These are phyloP conservation scores for Candida vartiovaarae DNA, from an alignment of 805 yeast genomes.

Conservation along the genomic window DNA sequence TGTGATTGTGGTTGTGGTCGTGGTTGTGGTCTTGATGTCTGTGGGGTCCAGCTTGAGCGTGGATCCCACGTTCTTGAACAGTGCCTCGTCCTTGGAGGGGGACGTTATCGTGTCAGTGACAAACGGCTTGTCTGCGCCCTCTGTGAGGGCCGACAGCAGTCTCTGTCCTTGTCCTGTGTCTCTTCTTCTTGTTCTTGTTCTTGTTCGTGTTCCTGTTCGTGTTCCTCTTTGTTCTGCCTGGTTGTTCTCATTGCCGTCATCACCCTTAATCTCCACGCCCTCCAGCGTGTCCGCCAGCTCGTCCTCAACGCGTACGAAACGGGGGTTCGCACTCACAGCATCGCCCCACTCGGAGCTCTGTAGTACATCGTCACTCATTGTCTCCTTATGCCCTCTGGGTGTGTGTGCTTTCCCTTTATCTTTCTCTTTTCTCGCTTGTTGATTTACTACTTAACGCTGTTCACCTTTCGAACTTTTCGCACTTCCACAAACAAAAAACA, in stretches of 20 bases:
- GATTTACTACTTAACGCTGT: no score
- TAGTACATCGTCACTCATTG: slow-evolving; percentile 33
- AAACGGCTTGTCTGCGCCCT: slow-evolving; percentile 25
- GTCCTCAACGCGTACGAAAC: slow-evolving; percentile 9
- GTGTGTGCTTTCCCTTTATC: not conserved
- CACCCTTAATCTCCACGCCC: not conserved
- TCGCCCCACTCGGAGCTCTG: slow-evolving; percentile 61
- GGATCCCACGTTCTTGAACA: slow-evolving; percentile 25
- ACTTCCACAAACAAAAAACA: no score
- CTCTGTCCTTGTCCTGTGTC: slow-evolving; percentile 3
- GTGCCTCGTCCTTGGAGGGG: slow-evolving; percentile 26
- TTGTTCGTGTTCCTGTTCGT: not conserved
- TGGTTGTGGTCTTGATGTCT: no score
- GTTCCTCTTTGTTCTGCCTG: slow-evolving; percentile 2
- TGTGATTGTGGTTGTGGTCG: no score
- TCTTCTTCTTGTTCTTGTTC: slow-evolving; percentile 1
- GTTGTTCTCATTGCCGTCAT: not conserved
- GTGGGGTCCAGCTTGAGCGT: slow-evolving; percentile 4
- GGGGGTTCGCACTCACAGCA: slow-evolving; percentile 33
- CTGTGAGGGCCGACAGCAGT: slow-evolving; percentile 39
- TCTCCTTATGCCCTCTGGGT: not conserved
- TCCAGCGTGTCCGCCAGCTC: slow-evolving; percentile 7
- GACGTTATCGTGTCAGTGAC: slow-evolving; percentile 13
- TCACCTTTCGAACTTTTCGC: no score
- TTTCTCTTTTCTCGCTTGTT: no score